Evolutionary conservation across 1,284 basidiomycete genomes (phyloP).

Genomic region (Melampsora larici-populina): DNA sequence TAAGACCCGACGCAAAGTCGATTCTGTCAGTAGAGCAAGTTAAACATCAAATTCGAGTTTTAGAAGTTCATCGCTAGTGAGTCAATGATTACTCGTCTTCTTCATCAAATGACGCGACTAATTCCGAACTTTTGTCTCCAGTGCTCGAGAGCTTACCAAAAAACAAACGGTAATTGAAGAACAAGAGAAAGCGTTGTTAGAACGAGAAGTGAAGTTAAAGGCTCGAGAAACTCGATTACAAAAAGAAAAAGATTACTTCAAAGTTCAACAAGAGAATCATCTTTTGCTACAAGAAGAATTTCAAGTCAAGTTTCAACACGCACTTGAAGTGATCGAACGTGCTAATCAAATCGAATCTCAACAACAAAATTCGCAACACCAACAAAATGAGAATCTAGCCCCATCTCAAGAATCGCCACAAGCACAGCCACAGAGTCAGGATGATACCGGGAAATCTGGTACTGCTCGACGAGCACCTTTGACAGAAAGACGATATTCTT

Average conservation of each 20-base stretch:
- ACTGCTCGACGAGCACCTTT: slow-evolving; percentile 13
- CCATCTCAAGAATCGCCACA: no score
- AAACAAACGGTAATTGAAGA: slow-evolving; percentile 65
- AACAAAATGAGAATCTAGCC: no score
- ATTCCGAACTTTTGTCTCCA: background rate
- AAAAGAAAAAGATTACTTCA: slow-evolving; percentile 55
- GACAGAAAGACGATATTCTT: slow-evolving; percentile 21
- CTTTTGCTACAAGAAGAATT: slow-evolving; percentile 25
- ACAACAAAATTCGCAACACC: no score
- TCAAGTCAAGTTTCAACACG: slow-evolving; percentile 37
- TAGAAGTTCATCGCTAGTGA: slow-evolving; percentile 43
- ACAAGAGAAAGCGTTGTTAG: slow-evolving; percentile 51
- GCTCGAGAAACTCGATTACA: slow-evolving; percentile 62
- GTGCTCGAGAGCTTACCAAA: slow-evolving; percentile 24
- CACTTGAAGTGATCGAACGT: slow-evolving; percentile 33
- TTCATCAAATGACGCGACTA: background rate
- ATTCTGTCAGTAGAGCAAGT: slow-evolving; percentile 50
- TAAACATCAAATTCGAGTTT: slow-evolving; percentile 47
- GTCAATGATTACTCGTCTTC: slow-evolving; percentile 4
- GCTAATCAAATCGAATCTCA: slow-evolving; percentile 17
- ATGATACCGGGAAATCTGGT: no score
- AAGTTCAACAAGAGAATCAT: slow-evolving; percentile 42
- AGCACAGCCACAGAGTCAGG: no score
- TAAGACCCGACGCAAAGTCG: slow-evolving; percentile 49
- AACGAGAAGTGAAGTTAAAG: slow-evolving; percentile 61